phyloP scores from a whole-genome alignment of 2,329 filamentous ascomycete species.

The Fusarium nisikadoi region DNA sequence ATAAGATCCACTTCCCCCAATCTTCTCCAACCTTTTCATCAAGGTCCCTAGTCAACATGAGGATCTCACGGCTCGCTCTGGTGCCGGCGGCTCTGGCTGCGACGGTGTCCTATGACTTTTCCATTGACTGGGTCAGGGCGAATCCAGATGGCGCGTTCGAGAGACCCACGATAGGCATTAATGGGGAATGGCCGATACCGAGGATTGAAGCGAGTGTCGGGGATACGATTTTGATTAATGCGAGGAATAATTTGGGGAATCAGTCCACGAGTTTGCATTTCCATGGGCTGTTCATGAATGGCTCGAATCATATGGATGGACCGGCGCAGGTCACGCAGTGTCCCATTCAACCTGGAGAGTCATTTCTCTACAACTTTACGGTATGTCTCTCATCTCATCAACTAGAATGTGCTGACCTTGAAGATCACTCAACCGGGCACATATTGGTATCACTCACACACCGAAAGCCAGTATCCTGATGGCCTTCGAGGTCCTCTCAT shows the following conservation, averaged over 20 bases:
- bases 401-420: neutral
- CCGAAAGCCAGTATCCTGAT: slow-evolving; percentile 75
- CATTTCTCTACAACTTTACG: slow-evolving; percentile 76
- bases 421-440: slow-evolving; percentile 74
- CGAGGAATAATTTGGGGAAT: slow-evolving; percentile 69
- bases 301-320: slow-evolving; percentile 77
- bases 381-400: slow-evolving; percentile 49
- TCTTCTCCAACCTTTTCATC: neutral
- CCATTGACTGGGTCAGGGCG: slow-evolving; percentile 75
- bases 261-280: slow-evolving; percentile 73
- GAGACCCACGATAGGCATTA: slow-evolving; percentile 79
- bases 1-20: slow-evolving; percentile 20
- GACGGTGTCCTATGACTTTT: slow-evolving; percentile 71
- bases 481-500: slow-evolving; percentile 73
- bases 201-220: slow-evolving; percentile 70
- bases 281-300: slow-evolving; percentile 77
- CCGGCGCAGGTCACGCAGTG: slow-evolving; percentile 74
- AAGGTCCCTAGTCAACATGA: slow-evolving; percentile 16
- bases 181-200: slow-evolving; percentile 79
- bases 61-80: neutral
- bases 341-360: slow-evolving; percentile 69
- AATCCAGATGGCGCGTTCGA: slow-evolving; percentile 75
- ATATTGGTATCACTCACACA: slow-evolving; percentile 83
- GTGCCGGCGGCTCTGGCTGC: slow-evolving; percentile 46
- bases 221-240: slow-evolving; percentile 69